Evolutionary conservation across 1,284 basidiomycete species (phyloP).

Genomic region (Porogramme epimiltina): DNA sequence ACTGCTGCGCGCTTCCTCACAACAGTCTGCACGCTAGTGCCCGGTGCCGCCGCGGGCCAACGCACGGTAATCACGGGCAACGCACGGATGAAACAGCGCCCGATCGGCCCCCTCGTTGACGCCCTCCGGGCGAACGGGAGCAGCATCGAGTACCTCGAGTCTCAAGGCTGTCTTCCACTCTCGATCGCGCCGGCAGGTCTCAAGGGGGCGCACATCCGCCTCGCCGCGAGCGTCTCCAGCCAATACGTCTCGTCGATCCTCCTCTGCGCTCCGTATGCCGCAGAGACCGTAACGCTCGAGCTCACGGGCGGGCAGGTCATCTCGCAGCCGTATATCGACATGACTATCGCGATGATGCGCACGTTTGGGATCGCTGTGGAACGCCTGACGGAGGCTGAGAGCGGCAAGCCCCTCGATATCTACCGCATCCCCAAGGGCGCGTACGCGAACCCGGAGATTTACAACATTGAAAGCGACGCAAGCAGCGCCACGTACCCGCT

Average conservation of each 20-base stretch:
- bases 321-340: conserved; percentile 99
- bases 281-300: conserved; percentile 82
- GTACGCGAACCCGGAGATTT: conserved; percentile 81
- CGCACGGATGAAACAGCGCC: conserved; percentile 97
- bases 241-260: conserved; percentile 99
- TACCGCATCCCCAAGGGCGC: conserved; percentile 87
- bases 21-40: conserved; percentile 89
- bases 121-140: conserved; percentile 87
- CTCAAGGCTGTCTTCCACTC: conserved; percentile 87
- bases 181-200: conserved; percentile 86
- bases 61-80: conserved; percentile 93
- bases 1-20: conserved; percentile 98
- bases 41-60: conserved; percentile 44
- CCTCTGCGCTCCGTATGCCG: conserved; percentile 93
- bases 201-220: conserved; percentile 80
- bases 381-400: conserved; percentile 65
- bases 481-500: conserved; percentile 97
- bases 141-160: conserved; percentile 78
- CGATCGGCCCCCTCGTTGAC: conserved; percentile 94
- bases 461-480: conserved; percentile 95
- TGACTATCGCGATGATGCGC: conserved; percentile 98
- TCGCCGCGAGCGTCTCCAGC: conserved; percentile 93
- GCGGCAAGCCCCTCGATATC: conserved; percentile 71
- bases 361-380: conserved; percentile 87
- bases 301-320: conserved; percentile 94